Percentiles rank a stretch among this genome's conserved stretches.
Evolutionary conservation across 106 monocot genomes (phyloP).

Genomic region (Acorus calamus): DNA sequence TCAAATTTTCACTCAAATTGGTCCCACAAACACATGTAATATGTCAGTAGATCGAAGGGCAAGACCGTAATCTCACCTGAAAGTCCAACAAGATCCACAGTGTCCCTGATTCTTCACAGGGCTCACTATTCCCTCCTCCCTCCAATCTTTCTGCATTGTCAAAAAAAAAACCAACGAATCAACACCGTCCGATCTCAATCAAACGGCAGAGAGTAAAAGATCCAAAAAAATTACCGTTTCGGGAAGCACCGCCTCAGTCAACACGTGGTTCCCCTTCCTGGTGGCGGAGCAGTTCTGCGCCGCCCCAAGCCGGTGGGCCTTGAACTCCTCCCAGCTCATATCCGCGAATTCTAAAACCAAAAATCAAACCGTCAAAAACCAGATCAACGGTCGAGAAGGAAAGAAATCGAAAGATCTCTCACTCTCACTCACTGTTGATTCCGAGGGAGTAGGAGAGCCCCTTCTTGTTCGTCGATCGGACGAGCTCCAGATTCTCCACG

Average conservation of each 20-base stretch:
- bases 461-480: constrained; percentile 49
- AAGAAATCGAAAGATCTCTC: not conserved
- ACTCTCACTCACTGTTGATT: constrained; percentile 52
- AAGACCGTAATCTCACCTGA: constrained; percentile 41
- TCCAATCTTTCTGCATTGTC: constrained; percentile 86
- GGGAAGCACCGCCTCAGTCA: constrained; percentile 47
- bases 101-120: constrained; percentile 78
- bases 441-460: constrained; percentile 57
- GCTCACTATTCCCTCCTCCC: constrained; percentile 84
- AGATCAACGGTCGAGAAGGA: not conserved
- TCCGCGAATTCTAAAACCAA: constrained; percentile 60
- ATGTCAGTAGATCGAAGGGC: not conserved
- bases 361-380: not conserved
- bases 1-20: not conserved
- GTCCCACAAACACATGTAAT: not conserved
- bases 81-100: constrained; percentile 98
- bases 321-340: constrained; percentile 94
- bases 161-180: not conserved
- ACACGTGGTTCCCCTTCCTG: constrained; percentile 48
- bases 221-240: constrained; percentile 35
- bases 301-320: constrained; percentile 50
- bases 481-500: constrained; percentile 37
- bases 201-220: not conserved
- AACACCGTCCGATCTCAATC: too few relatives aligned
- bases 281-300: constrained; percentile 95